Conservation (phyloP, 2,329 filamentous ascomycete genomes). For the Colletotrichum sp. region DNA sequence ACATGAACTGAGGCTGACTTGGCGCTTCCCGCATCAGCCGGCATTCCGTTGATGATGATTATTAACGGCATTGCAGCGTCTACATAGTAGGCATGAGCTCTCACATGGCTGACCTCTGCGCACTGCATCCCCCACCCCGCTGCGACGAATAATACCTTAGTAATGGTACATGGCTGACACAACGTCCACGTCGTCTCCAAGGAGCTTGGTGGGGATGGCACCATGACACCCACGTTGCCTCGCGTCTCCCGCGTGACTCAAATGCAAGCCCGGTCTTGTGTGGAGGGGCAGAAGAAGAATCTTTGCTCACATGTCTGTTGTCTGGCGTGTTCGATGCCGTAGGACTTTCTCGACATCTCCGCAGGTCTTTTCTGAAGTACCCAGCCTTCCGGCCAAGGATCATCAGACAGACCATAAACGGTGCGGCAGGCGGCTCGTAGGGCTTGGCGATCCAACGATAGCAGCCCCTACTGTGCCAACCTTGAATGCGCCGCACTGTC, state of each 20-base stretch:
- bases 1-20: neutral
- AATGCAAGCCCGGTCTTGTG: neutral
- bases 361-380: neutral
- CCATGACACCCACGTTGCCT: neutral
- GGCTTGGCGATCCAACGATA: neutral
- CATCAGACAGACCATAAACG: neutral
- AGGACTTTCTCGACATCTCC: neutral
- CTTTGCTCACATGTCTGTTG: neutral
- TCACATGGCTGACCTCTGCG: neutral
- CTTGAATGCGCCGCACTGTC: neutral
- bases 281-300: neutral
- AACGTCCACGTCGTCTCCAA: neutral
- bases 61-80: neutral
- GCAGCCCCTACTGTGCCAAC: neutral
- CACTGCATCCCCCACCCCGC: neutral
- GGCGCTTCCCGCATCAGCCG: conserved; percentile 1
- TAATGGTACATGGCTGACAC: neutral
- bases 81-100: neutral
- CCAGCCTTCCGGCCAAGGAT: neutral
- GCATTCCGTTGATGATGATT: neutral
- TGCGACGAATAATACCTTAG: neutral
- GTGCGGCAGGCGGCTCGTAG: neutral
- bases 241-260: neutral
- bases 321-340: neutral
- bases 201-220: neutral